phyloP scores from a whole-genome alignment of 2,329 filamentous ascomycete genomes.

The Neopestalotiopsis clavispora region DNA sequence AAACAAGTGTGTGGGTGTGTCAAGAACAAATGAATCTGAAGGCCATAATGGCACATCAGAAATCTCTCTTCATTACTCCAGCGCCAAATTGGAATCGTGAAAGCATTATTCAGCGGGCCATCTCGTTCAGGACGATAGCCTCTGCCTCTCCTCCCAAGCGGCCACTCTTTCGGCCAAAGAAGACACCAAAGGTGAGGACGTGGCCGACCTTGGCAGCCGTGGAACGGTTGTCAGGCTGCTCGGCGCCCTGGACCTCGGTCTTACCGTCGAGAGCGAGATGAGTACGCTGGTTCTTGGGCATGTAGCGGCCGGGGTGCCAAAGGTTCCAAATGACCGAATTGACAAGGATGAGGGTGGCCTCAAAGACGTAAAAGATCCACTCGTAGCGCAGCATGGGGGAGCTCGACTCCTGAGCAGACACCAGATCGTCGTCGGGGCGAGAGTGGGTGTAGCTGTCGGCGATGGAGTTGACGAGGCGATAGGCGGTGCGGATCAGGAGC shows the following conservation, averaged over 20 bases:
- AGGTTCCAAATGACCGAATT: slow-evolving; percentile 45
- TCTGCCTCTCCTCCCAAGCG: not conserved
- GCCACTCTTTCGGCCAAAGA: not conserved
- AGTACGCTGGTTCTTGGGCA: slow-evolving; percentile 40
- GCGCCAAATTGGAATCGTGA: too few relatives aligned
- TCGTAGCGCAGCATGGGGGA: slow-evolving; percentile 47
- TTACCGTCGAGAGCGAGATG: slow-evolving; percentile 44
- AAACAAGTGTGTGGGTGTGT: too few relatives aligned
- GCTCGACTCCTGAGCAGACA: slow-evolving; percentile 26
- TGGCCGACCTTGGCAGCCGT: not conserved
- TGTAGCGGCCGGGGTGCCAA: slow-evolving; percentile 42
- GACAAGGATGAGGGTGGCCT: slow-evolving; percentile 44
- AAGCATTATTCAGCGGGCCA: not conserved
- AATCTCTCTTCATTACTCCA: too few relatives aligned
- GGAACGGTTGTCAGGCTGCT: not conserved
- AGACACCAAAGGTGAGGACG: not conserved
- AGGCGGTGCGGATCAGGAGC: slow-evolving; percentile 49
- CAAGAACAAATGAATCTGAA: too few relatives aligned
- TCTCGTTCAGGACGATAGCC: not conserved
- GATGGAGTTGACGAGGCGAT: slow-evolving; percentile 48
- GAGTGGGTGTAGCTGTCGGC: slow-evolving; percentile 37
- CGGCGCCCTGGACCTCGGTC: slow-evolving; percentile 36
- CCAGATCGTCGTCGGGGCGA: slow-evolving; percentile 29
- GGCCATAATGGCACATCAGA: too few relatives aligned
- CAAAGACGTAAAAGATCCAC: slow-evolving; percentile 52